phyloP scores from a whole-genome alignment of 768 basidiomycete species.

The Symmetrospora coprosmae region DNA sequence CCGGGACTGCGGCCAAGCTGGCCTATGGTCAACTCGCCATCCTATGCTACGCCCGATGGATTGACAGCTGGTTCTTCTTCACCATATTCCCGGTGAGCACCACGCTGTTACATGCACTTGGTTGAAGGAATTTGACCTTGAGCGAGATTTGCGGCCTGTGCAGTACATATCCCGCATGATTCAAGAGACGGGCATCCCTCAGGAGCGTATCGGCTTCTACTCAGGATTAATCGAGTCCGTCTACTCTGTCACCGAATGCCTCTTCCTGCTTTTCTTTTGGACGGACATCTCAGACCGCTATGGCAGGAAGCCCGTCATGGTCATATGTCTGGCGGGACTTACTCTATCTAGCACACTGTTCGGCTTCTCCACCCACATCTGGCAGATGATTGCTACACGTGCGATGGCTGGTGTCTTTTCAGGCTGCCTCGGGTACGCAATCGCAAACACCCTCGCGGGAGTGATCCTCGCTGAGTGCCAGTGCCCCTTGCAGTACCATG shows the following conservation, averaged over 20 bases:
- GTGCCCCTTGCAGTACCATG: not conserved
- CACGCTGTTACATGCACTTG: too few relatives aligned
- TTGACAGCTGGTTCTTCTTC: too few relatives aligned
- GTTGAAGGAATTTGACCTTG: too few relatives aligned
- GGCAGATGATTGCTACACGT: not conserved
- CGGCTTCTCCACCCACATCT: not conserved
- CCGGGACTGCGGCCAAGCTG: too few relatives aligned
- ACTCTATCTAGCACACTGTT: not conserved
- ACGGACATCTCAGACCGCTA: not conserved
- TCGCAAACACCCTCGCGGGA: not conserved
- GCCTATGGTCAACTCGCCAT: too few relatives aligned
- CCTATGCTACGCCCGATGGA: too few relatives aligned
- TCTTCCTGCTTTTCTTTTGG: not conserved
- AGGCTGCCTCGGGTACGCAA: not conserved
- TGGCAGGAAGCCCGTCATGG: not conserved
- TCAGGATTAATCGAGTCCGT: not conserved
- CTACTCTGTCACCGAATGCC: not conserved
- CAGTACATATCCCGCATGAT: not conserved
- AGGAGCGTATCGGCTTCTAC: not conserved
- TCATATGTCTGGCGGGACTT: not conserved
- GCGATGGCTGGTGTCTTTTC: not conserved
- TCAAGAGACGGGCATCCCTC: not conserved
- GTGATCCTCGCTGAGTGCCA: not conserved
- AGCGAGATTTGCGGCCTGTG: too few relatives aligned
- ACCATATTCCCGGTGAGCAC: too few relatives aligned